These are phyloP conservation scores for Thalassiosira profunda DNA, from an alignment of 108 stramenopile species.

Conservation along the genomic window DNA sequence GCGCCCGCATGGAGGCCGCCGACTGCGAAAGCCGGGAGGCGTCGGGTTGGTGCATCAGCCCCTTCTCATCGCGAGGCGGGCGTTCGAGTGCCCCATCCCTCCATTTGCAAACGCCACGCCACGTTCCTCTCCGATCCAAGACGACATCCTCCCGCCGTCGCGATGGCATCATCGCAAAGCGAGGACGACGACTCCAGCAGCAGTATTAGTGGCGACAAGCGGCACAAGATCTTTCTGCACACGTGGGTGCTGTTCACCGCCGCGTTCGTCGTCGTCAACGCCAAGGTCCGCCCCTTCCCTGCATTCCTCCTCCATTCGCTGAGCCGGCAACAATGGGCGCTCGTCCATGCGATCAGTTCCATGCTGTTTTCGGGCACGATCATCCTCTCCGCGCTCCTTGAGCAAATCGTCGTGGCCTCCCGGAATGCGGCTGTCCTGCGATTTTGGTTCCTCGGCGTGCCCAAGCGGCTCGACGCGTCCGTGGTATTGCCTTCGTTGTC, in stretches of 20 bases:
- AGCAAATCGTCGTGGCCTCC: conserved; percentile 10
- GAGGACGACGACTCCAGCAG: too few relatives aligned
- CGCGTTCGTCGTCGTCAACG: neutral
- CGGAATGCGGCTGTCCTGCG: neutral
- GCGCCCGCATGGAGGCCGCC: too few relatives aligned
- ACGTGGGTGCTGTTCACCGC: neutral
- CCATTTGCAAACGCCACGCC: too few relatives aligned
- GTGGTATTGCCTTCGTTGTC: conserved; percentile 32
- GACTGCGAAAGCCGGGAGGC: too few relatives aligned
- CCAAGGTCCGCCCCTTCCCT: neutral
- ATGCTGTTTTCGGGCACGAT: conserved; percentile 41
- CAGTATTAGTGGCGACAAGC: too few relatives aligned
- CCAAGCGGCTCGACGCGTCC: conserved; percentile 2
- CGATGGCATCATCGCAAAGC: too few relatives aligned
- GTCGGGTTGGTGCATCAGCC: too few relatives aligned
- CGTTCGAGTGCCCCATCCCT: too few relatives aligned
- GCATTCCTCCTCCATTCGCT: neutral
- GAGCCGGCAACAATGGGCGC: neutral
- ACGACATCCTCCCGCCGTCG: too few relatives aligned
- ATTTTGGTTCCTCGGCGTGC: conserved; percentile 20
- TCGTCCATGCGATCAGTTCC: conserved; percentile 26
- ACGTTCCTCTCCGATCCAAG: too few relatives aligned
- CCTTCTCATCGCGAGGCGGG: too few relatives aligned
- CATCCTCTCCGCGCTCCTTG: conserved; percentile 25
- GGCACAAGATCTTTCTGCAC: too few relatives aligned